These are phyloP conservation scores for Colletotrichum sp. DNA, from an alignment of 2,329 filamentous ascomycete species.

Conservation along the genomic window DNA sequence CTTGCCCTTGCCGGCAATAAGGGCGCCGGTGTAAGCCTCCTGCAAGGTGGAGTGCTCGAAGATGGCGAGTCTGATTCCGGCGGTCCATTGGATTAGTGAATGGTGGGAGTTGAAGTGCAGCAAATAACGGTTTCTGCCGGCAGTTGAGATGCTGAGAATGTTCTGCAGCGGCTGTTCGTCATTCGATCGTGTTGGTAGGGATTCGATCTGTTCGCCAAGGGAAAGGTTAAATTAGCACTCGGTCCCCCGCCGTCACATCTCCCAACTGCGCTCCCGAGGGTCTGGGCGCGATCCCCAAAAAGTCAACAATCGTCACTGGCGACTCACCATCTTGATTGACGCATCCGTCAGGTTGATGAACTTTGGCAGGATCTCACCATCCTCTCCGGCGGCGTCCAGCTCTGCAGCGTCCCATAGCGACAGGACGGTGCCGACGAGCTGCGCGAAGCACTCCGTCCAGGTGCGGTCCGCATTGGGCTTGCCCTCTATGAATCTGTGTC, in stretches of 20 bases:
- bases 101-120: conserved; percentile 96
- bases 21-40: conserved; percentile 93
- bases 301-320: neutral
- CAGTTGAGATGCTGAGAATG: conserved; percentile 93
- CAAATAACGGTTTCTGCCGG: conserved; percentile 92
- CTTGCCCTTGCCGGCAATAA: conserved; percentile 95
- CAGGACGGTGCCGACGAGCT: conserved; percentile 92
- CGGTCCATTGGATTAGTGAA: conserved; percentile 94
- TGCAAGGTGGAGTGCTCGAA: conserved; percentile 92
- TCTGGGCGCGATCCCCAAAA: neutral
- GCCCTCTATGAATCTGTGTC: conserved; percentile 65
- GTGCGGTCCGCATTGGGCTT: conserved; percentile 83
- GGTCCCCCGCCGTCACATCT: neutral
- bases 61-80: conserved; percentile 90
- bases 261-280: neutral
- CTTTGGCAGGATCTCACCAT: conserved; percentile 84
- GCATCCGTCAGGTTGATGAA: conserved; percentile 98
- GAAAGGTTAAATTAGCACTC: conserved; percentile 10
- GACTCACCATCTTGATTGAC: conserved; percentile 91
- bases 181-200: conserved; percentile 80
- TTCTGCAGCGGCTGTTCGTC: conserved; percentile 87
- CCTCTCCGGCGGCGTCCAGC: conserved; percentile 83
- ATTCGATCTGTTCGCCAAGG: conserved; percentile 70
- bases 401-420: conserved; percentile 96
- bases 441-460: conserved; percentile 97